phyloP scores from a whole-genome alignment of 2,329 filamentous ascomycete genomes.

The Clarireedia paspali region DNA sequence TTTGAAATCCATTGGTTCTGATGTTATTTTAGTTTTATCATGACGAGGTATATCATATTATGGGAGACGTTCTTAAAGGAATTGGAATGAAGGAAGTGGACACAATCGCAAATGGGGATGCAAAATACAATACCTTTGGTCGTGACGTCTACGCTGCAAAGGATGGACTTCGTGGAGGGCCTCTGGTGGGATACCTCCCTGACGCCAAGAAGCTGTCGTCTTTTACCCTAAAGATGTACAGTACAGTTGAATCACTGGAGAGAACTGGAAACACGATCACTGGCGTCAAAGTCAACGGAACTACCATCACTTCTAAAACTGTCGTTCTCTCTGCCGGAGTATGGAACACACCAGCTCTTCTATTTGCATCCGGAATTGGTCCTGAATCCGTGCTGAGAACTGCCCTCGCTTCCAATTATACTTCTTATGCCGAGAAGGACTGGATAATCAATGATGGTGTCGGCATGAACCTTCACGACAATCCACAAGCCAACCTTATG shows the following conservation, averaged over 20 bases:
- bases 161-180: conserved; percentile 1
- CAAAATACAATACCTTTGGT: neutral
- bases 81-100: neutral
- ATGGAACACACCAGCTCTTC: neutral
- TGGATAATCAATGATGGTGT: conserved; percentile 3
- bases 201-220: neutral
- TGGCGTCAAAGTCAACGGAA: neutral
- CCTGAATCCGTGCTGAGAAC: neutral
- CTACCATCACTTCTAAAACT: neutral
- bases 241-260: neutral
- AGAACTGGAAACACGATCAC: neutral
- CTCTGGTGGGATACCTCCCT: neutral
- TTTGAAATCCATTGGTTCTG: neutral
- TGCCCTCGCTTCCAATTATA: neutral
- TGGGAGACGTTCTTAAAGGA: neutral
- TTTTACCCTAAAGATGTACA: neutral
- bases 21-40: neutral
- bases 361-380: neutral
- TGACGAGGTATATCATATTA: neutral
- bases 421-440: neutral
- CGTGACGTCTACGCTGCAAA: neutral
- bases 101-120: neutral
- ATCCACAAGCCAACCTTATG: neutral
- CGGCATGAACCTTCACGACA: neutral
- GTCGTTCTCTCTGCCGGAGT: neutral